A percentile compares a stretch with the other conserved stretches of the same genome.
Conservation (phyloP, 495 filamentous ascomycete genomes). For the Choiromyces venosus region DNA sequence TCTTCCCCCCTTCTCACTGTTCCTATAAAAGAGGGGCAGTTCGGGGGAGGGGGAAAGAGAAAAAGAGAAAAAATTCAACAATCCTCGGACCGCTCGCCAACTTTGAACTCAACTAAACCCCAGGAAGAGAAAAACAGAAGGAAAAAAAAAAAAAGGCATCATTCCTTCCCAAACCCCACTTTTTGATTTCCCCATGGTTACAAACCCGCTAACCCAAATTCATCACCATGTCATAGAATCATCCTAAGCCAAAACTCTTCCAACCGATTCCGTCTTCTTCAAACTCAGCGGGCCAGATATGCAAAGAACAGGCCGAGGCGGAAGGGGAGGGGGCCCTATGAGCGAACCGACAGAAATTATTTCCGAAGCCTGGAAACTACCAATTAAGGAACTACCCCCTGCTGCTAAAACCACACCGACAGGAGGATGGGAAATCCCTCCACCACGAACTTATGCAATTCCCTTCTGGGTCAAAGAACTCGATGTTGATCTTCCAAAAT, state of each 20-base stretch:
- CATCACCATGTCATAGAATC: neutral
- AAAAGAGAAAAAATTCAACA: neutral
- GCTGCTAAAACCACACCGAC: neutral
- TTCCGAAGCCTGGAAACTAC: slow-evolving; percentile 11
- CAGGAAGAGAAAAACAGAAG: neutral
- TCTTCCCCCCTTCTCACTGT: neutral
- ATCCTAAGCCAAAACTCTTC: neutral
- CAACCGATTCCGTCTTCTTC: neutral
- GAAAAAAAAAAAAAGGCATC: neutral
- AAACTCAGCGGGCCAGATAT: neutral
- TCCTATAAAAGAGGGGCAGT: neutral
- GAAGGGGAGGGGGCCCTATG: neutral
- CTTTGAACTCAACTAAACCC: neutral
- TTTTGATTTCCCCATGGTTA: neutral
- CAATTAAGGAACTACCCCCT: neutral
- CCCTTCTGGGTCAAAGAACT: slow-evolving; percentile 27
- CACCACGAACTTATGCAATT: slow-evolving; percentile 12
- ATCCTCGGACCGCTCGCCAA: neutral
- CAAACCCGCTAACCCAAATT: neutral
- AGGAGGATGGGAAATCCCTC: slow-evolving; percentile 10
- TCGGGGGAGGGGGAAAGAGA: neutral
- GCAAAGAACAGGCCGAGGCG: slow-evolving; percentile 1
- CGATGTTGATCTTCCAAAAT: slow-evolving; percentile 9
- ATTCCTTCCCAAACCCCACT: neutral
- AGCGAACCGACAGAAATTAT: neutral